These are phyloP conservation scores for Diplodia intermedia DNA, from an alignment of 2,329 filamentous ascomycete species.

Conservation along the genomic window DNA sequence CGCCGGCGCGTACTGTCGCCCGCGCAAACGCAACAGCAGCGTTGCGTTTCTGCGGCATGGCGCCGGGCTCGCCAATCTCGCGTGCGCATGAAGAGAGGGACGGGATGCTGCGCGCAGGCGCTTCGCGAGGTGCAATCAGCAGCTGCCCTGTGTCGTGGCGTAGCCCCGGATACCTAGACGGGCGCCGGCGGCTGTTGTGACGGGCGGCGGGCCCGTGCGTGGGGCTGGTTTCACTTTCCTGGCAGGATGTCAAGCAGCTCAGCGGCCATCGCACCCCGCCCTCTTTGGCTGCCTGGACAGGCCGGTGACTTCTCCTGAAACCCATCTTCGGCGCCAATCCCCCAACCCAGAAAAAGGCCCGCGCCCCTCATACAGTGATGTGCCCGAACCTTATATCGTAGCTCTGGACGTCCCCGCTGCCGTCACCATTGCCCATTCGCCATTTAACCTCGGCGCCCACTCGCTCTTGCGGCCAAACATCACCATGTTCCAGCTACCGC, in stretches of 20 bases:
- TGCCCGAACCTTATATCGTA: conserved; percentile 29
- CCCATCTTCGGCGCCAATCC: conserved; percentile 9
- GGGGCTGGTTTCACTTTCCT: conserved; percentile 25
- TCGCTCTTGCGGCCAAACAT: not conserved
- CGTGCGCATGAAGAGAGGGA: not conserved
- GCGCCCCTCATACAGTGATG: conserved; percentile 22
- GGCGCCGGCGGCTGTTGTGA: conserved; percentile 6
- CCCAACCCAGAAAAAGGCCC: conserved; percentile 17
- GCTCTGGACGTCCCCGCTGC: conserved; percentile 16
- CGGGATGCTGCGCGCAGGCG: not conserved
- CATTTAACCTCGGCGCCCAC: conserved; percentile 19
- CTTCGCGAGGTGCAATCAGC: not conserved
- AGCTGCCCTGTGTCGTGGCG: not conserved
- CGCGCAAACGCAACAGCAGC: not conserved
- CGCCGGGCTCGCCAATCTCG: conserved; percentile 9
- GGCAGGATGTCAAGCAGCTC: not conserved
- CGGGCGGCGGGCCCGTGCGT: not conserved
- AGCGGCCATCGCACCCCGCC: conserved; percentile 11
- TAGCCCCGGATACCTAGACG: conserved; percentile 2
- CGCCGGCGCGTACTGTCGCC: not conserved
- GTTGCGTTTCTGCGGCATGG: conserved; percentile 22
- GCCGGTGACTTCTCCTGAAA: conserved; percentile 30
- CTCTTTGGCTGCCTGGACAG: conserved; percentile 16
- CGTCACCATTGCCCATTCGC: conserved; percentile 5
- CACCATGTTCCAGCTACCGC: conserved; percentile 29